Conservation (phyloP, 177 flowering plant genomes). For the Vitis hybrid region DNA sequence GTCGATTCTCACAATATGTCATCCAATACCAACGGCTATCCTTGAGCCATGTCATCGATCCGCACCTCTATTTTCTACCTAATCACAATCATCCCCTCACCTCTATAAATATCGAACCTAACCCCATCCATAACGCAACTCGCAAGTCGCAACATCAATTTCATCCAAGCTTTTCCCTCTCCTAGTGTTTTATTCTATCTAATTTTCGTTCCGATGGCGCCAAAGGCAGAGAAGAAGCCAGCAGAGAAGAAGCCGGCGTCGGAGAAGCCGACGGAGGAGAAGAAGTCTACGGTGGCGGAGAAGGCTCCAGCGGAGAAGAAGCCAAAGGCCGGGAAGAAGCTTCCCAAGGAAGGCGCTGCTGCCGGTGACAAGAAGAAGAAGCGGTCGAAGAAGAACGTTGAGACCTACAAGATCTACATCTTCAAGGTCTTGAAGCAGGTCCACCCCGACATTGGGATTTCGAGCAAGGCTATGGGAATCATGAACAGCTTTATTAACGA, state of each 20-base stretch:
- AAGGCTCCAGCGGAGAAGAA: constrained; percentile 40
- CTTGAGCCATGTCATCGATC: constrained; percentile 23
- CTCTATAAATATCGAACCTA: constrained; percentile 7
- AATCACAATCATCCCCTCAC: background rate
- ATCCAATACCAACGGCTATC: background rate
- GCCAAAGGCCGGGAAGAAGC: constrained; percentile 41
- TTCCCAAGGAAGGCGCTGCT: constrained; percentile 28
- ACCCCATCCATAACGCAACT: too few relatives aligned
- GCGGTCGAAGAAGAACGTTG: constrained; percentile 32
- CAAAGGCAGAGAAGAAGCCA: constrained; percentile 38
- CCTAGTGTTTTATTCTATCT: background rate
- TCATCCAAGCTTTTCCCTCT: background rate
- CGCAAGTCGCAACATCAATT: background rate
- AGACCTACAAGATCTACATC: constrained; percentile 43
- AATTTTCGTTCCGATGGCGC: constrained; percentile 21
- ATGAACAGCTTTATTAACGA: constrained; percentile 56
- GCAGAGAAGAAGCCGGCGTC: constrained; percentile 30
- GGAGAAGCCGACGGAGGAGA: constrained; percentile 28
- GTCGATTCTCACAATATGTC: background rate
- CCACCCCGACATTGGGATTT: constrained; percentile 50
- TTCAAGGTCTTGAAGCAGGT: constrained; percentile 52
- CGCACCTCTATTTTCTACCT: background rate
- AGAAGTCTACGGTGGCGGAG: constrained; percentile 31
- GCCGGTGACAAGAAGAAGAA: constrained; percentile 34
- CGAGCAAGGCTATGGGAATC: constrained; percentile 53